Evolutionary conservation across 495 filamentous ascomycete species (phyloP).

Genomic region (Pseudevernia furfuracea): DNA sequence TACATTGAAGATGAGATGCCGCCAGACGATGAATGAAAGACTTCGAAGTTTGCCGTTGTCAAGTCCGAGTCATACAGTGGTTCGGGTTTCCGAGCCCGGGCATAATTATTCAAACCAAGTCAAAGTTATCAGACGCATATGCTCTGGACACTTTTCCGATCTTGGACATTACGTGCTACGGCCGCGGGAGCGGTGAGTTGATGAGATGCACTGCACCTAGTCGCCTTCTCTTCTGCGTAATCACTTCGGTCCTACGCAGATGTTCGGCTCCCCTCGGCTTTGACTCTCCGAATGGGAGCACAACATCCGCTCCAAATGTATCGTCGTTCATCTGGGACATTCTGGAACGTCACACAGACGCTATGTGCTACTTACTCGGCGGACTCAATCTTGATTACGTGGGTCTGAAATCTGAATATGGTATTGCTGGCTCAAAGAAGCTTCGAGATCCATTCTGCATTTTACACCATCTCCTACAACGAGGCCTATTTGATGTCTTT

Average conservation of each 20-base stretch:
- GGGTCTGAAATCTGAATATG: background rate
- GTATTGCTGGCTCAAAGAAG: background rate
- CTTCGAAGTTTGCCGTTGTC: background rate
- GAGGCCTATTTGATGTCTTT: background rate
- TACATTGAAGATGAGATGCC: slow-evolving; percentile 98
- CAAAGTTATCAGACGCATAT: background rate
- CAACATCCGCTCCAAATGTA: background rate
- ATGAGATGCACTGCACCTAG: background rate
- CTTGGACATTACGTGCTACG: background rate
- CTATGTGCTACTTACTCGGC: background rate
- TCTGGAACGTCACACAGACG: background rate
- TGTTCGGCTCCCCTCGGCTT: background rate
- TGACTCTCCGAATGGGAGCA: background rate
- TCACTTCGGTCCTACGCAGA: no score
- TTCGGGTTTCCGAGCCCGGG: background rate
- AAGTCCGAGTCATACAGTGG: background rate
- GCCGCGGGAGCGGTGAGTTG: slow-evolving; percentile 1
- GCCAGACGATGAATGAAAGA: slow-evolving; percentile 76
- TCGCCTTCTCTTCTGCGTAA: background rate
- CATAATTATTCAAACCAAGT: background rate
- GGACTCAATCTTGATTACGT: background rate
- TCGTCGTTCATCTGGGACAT: background rate
- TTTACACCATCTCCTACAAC: background rate
- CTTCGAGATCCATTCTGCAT: background rate
- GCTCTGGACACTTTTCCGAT: background rate